A percentile compares a stretch with the other conserved stretches of the same genome.
Evolutionary conservation across 768 basidiomycete genomes (phyloP).

Genomic region (Psilocybe cyanescens): DNA sequence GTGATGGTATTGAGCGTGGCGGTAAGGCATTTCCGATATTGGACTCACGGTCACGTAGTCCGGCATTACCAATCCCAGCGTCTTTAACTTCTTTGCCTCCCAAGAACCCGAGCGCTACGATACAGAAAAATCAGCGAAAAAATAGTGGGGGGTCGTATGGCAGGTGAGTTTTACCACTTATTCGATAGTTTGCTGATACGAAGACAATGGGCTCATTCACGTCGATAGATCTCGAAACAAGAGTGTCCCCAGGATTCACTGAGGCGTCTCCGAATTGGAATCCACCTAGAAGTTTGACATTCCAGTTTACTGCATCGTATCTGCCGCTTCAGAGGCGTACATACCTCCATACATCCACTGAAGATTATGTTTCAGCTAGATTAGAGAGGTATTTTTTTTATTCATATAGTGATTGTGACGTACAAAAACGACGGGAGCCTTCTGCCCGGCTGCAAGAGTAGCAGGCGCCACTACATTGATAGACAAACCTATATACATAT

Average conservation of each 20-base stretch:
- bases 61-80: slow-evolving; percentile 50
- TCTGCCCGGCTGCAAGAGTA: slow-evolving; percentile 22
- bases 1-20: background rate
- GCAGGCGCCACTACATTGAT: slow-evolving; percentile 45
- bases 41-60: slow-evolving; percentile 52
- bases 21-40: background rate
- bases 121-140: background rate
- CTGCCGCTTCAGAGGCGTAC: background rate
- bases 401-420: too few species aligned
- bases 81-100: slow-evolving; percentile 40
- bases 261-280: slow-evolving; percentile 32
- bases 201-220: slow-evolving; percentile 37
- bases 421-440: slow-evolving; percentile 47
- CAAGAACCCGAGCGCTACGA: slow-evolving; percentile 42
- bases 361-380: background rate
- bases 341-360: slow-evolving; percentile 39
- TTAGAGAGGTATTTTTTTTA: too few species aligned
- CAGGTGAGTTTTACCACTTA: slow-evolving; percentile 27
- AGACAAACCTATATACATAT: slow-evolving; percentile 34
- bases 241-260: slow-evolving; percentile 23
- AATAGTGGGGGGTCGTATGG: background rate
- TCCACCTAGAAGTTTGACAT: slow-evolving; percentile 21
- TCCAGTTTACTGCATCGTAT: background rate
- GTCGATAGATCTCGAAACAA: slow-evolving; percentile 36
- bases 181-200: slow-evolving; percentile 44